Percentiles rank a stretch among this genome's conserved stretches.
Conservation (phyloP, 371 early-diverging fungal genomes). For the Lichtheimia hyalospora region DNA sequence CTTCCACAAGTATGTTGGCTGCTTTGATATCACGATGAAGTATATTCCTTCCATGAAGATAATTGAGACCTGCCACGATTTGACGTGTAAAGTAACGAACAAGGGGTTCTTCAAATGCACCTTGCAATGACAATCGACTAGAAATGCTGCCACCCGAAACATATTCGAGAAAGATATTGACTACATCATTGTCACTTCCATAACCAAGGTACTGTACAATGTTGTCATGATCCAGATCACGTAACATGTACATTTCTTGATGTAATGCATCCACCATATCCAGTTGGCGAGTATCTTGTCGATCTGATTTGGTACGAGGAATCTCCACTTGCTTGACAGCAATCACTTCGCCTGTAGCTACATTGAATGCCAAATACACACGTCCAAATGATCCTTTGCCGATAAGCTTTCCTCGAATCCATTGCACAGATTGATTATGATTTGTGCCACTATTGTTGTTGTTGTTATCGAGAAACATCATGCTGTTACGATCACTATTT, state of each 20-base stretch:
- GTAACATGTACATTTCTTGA: slow-evolving; percentile 83
- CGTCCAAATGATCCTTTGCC: slow-evolving; percentile 97
- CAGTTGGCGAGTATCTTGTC: slow-evolving; percentile 4
- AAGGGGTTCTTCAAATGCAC: slow-evolving; percentile 72
- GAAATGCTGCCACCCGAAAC: slow-evolving; percentile 84
- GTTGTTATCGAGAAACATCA: not conserved
- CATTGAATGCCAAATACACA: slow-evolving; percentile 92
- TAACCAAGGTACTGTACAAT: slow-evolving; percentile 82
- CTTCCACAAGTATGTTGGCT: slow-evolving; percentile 88
- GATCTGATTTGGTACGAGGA: slow-evolving; percentile 21
- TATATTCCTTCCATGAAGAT: slow-evolving; percentile 88
- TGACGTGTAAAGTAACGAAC: slow-evolving; percentile 85
- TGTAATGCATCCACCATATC: slow-evolving; percentile 64
- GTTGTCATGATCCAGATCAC: slow-evolving; percentile 80
- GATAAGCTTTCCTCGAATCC: slow-evolving; percentile 89
- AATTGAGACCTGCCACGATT: slow-evolving; percentile 82
- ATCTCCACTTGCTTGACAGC: slow-evolving; percentile 97
- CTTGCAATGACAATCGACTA: slow-evolving; percentile 66
- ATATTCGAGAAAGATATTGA: slow-evolving; percentile 93
- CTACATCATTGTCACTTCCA: slow-evolving; percentile 62
- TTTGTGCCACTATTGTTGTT: not conserved
- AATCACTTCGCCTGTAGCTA: slow-evolving; percentile 84
- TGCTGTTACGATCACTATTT: slow-evolving; percentile 3
- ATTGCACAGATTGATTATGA: slow-evolving; percentile 30
- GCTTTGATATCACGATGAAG: slow-evolving; percentile 95